Base-by-base conservation (phyloP, 805 yeast genomes). In the Metschnikowia drakensbergensis region DNA sequence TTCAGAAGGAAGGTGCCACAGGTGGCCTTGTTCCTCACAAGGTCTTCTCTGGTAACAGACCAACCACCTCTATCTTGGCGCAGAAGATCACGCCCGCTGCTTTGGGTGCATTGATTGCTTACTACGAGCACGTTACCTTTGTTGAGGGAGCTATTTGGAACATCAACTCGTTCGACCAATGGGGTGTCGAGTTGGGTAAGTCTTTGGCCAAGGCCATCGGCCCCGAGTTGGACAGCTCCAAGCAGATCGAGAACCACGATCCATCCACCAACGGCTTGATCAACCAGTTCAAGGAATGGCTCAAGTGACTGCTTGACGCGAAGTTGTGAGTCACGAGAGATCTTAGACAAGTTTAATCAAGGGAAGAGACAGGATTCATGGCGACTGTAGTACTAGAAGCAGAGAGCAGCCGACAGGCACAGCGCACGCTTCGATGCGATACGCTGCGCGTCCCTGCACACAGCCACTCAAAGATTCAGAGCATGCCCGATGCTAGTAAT, bases 171-270 rank as follows among this genome's bases (percentile, higher is more conserved):
- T 94, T 89, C 68, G 99, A 94, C 78, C 99, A 94, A 79, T 94
- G 98, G 96, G 99, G 99, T 74, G 99, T 94, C 64, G 99, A 94
- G 77, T 86, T 94, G 62, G 99, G 99, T 70, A 94, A 94, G 77
- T 95, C 86, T 46, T 82, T 94, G 67, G 99, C 99, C 66, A 94
- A 94, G 84, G 94, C 80, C 51, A 92, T 94, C 64, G 92, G 95
- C 62, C 80, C 80, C 62, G 97, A 94, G 75, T 83, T 94, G 66
- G 87, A 86, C 60, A 81, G 78, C 65, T 65, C 68, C 40, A 70
- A 74, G 47, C 57, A 59, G 49, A 83, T 86, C 48, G 66, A 74
- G 32, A 65, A 82, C 52, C 99, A 94, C 71, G 99, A 94, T 68
- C 84, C 84, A 35, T 87, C 96, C 42, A 94, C 99, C 61, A 86